Evolutionary conservation across 2,329 filamentous ascomycete genomes (phyloP), one percentile per base, ranked within the genome.

Genomic region (Aspergillus jensenii): DNA sequence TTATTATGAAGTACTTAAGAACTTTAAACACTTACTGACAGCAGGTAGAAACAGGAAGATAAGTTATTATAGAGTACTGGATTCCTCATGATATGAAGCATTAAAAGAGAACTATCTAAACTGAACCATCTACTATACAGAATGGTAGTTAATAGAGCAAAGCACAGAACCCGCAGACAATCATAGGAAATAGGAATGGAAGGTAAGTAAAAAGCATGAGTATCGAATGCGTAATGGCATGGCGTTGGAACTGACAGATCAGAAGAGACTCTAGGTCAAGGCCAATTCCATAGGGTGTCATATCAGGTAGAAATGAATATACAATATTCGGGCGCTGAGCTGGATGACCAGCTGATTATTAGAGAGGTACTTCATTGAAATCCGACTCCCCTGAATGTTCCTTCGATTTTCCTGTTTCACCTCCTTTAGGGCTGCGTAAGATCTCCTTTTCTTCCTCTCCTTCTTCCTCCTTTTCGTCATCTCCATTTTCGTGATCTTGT

Each of bases 311-410:
- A 25, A 46, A 43, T 25, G 27, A n/a, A 48, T 50, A 51, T 50
- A 55, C 27, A 58, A 27, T 46, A 51, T 21, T 55, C 37, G 41
- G 41, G 47, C 39, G 39, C 40, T 52, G 35, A 44, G 43, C 44
- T 55, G 41, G 31, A 55, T 17, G 47, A 6, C 39, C 31, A 33
- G 14, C 21, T 39, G 11, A 35, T 48, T 17, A 59, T 65, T 62
- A 73, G 49, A 74, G 66, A 33, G 71, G 69, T 15, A 74, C 69
- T 63, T 74, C 71, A 31, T 71, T 73, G 51, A 74, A 73, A 54
- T 73, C 71, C 5, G 68, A 62, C 44, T 73, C 71, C n/a, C 45
- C 45, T 14, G 67, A 62, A 59, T 55, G 50, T 12, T 72, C 70
- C 56, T 71, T 72, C 27, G 64, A 62, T 56, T 72, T 72, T 35